Conservation (phyloP, 2,329 filamentous ascomycete species). For the Colletotrichum euphorbiae region DNA sequence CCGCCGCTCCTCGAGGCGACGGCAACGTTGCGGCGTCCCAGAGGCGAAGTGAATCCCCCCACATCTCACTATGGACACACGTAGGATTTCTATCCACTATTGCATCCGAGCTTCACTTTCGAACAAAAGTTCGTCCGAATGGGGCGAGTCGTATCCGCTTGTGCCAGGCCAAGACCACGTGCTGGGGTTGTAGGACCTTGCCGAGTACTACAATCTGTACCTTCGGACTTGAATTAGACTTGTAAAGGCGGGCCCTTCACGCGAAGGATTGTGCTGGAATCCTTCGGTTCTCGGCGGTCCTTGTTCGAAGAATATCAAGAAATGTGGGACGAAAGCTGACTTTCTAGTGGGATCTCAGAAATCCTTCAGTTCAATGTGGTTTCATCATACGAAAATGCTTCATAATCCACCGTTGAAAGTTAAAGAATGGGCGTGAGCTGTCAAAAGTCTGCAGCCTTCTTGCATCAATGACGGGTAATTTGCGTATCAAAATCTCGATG, state of each 20-base stretch:
- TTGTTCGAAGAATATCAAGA: neutral
- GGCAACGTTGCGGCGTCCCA: neutral
- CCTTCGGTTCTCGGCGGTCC: neutral
- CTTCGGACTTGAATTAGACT: too few species aligned
- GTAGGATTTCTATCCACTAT: neutral
- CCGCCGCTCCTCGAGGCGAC: neutral
- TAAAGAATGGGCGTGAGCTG: too few species aligned
- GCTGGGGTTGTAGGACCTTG: too few species aligned
- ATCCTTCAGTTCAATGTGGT: neutral
- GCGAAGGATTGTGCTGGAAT: slow-evolving; percentile 1
- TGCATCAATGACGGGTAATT: too few species aligned
- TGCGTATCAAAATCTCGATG: too few species aligned
- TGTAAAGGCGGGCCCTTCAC: neutral
- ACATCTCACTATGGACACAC: too few species aligned
- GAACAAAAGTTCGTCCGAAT: neutral
- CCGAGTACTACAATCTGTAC: too few species aligned
- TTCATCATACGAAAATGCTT: neutral
- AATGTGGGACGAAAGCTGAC: neutral
- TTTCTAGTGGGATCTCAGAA: neutral
- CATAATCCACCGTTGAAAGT: too few species aligned
- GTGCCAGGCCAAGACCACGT: too few species aligned
- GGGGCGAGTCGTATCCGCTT: neutral
- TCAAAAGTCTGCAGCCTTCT: too few species aligned
- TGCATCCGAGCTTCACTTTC: neutral
- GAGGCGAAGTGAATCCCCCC: too few species aligned